A percentile compares a stretch with the other conserved stretches of the same genome.
These are phyloP conservation scores for Verticillium nonalfalfae DNA, from an alignment of 2,329 filamentous ascomycete genomes.

Conservation along the genomic window DNA sequence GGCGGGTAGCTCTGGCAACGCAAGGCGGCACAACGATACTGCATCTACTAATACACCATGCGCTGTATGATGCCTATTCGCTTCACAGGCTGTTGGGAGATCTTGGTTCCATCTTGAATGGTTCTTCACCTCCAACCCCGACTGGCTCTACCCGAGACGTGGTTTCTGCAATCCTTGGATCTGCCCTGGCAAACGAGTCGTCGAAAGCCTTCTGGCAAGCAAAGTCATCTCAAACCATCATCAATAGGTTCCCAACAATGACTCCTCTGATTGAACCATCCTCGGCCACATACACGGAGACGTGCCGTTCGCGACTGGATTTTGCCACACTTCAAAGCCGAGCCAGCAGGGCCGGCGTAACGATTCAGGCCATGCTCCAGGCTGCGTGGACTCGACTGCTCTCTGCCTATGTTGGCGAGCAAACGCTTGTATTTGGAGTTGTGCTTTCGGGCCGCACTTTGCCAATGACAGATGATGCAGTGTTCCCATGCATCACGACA, in stretches of 20 bases:
- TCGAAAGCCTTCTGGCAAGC: constrained; percentile 57
- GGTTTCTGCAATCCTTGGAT: constrained; percentile 34
- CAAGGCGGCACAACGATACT: constrained; percentile 18
- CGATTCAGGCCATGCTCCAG: constrained; percentile 69
- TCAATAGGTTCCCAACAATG: constrained; percentile 71
- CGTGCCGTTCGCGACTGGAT: constrained; percentile 15
- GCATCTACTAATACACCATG: constrained; percentile 62
- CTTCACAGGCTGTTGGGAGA: constrained; percentile 58
- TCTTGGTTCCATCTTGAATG: constrained; percentile 31
- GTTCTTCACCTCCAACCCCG: constrained; percentile 2
- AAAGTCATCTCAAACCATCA: constrained; percentile 42
- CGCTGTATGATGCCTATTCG: constrained; percentile 78
- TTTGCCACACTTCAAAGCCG: constrained; percentile 43
- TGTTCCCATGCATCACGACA: constrained; percentile 78
- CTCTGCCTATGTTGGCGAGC: constrained; percentile 70
- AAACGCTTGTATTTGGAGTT: constrained; percentile 68
- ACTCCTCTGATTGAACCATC: constrained; percentile 49
- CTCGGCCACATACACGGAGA: not conserved
- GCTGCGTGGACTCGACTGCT: constrained; percentile 73
- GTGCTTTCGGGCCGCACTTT: constrained; percentile 70
- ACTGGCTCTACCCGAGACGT: constrained; percentile 21
- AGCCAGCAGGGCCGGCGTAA: constrained; percentile 55
- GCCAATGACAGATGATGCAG: constrained; percentile 49
- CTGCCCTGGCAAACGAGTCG: constrained; percentile 17
- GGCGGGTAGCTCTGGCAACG: constrained; percentile 50